A percentile compares a stretch with the other conserved stretches of the same genome.
phyloP scores from a whole-genome alignment of 331 rosid genomes.

The Arachis monticola region DNA sequence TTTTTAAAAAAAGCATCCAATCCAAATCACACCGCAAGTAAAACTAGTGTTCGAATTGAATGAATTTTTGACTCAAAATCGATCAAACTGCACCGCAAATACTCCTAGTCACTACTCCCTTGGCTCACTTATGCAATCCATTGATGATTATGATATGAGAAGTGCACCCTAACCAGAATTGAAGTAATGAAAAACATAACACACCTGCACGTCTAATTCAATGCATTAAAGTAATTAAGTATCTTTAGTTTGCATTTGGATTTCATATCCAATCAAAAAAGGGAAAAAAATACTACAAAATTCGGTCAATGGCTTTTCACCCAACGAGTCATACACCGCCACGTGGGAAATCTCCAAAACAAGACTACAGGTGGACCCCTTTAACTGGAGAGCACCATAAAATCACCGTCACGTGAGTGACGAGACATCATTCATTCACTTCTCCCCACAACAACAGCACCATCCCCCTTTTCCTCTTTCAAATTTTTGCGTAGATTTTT shows the following conservation, averaged over 20 bases:
- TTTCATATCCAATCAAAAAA: neutral
- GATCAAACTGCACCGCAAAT: too few relatives aligned
- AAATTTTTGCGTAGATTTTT: neutral
- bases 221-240: neutral
- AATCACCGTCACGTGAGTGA: neutral
- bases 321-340: neutral
- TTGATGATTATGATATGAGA: too few relatives aligned
- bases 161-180: conserved; percentile 15
- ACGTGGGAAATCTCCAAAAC: conserved; percentile 4
- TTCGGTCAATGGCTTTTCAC: conserved; percentile 1
- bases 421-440: neutral
- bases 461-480: conserved; percentile 37
- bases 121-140: too few relatives aligned
- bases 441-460: conserved; percentile 12
- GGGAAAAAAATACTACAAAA: too few relatives aligned
- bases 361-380: conserved; percentile 19
- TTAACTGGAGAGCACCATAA: neutral
- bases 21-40: too few relatives aligned
- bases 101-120: too few relatives aligned
- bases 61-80: too few relatives aligned
- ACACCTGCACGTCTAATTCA: conserved; percentile 31
- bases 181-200: conserved; percentile 13
- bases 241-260: conserved; percentile 27
- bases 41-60: too few relatives aligned
- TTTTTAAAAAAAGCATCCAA: too few relatives aligned